These are phyloP conservation scores for Sarcocystis neurona DNA, from an alignment of 169 alveolate genomes.

Conservation along the genomic window DNA sequence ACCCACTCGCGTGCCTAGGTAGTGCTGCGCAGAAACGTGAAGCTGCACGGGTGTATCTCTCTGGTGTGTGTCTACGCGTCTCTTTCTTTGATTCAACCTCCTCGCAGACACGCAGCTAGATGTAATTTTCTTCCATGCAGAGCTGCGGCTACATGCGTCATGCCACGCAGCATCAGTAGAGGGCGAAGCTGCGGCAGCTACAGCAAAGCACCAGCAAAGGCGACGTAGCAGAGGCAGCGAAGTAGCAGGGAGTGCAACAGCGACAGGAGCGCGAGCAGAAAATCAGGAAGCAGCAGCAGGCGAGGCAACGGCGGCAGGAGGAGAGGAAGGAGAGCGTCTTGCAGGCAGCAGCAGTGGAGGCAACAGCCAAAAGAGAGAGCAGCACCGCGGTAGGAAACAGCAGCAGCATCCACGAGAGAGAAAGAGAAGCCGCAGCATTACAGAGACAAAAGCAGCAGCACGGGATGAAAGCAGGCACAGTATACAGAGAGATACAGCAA, in stretches of 20 bases:
- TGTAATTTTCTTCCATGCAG: too few species aligned
- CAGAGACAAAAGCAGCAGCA: neutral
- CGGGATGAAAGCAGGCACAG: neutral
- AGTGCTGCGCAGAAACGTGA: too few species aligned
- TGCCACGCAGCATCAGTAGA: too few species aligned
- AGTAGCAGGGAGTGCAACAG: neutral
- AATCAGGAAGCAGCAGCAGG: neutral
- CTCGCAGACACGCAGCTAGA: too few species aligned
- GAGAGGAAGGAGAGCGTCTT: neutral
- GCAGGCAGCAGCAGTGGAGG: neutral
- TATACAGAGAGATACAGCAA: neutral
- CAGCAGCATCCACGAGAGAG: neutral
- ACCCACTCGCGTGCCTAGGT: too few species aligned
- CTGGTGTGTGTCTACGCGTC: too few species aligned
- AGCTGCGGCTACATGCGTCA: too few species aligned
- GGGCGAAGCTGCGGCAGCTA: too few species aligned
- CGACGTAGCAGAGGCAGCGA: too few species aligned
- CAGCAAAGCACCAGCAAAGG: too few species aligned
- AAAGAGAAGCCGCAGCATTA: neutral
- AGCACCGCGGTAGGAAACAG: neutral
- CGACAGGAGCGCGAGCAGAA: conserved; percentile 20
- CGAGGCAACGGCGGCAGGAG: neutral
- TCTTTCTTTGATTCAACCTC: too few species aligned
- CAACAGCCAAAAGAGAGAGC: neutral
- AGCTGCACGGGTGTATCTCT: too few species aligned